Conservation (phyloP, 1,139 yeast genomes). For the Magnusiomyces ingens region DNA sequence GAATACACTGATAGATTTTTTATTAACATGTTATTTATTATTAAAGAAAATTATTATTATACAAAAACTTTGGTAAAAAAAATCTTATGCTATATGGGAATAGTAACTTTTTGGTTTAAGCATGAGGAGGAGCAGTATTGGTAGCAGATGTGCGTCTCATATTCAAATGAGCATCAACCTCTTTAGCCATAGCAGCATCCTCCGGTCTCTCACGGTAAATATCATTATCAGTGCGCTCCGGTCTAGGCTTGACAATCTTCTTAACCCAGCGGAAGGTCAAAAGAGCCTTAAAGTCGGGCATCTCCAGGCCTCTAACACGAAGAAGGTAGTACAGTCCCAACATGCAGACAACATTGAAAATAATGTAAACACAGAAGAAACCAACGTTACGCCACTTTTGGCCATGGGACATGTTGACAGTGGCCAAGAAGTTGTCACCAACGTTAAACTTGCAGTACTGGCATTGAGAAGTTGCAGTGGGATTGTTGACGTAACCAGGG, state of each 20-base stretch:
- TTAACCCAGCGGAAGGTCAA: background rate
- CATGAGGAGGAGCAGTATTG: too few relatives aligned
- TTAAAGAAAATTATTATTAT: too few relatives aligned
- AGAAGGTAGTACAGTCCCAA: constrained; percentile 35
- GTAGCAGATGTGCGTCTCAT: background rate
- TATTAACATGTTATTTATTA: too few relatives aligned
- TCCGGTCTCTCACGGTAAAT: background rate
- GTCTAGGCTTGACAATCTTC: too few relatives aligned
- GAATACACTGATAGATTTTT: too few relatives aligned
- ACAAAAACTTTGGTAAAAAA: too few relatives aligned
- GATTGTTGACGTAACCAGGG: constrained; percentile 42
- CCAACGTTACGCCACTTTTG: constrained; percentile 65
- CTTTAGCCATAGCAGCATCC: background rate
- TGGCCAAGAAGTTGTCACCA: constrained; percentile 40
- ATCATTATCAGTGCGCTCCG: too few relatives aligned
- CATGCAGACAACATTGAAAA: constrained; percentile 48
- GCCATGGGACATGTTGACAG: constrained; percentile 37
- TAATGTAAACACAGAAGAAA: constrained; percentile 47
- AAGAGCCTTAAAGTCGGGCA: background rate
- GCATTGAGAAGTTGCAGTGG: constrained; percentile 39
- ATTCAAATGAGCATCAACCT: background rate
- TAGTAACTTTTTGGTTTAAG: too few relatives aligned
- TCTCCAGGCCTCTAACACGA: constrained; percentile 14
- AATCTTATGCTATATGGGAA: too few relatives aligned
- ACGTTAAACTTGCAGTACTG: constrained; percentile 42